A percentile compares a stretch with the other conserved stretches of the same genome.
These are phyloP conservation scores for Talaromyces sp. DNA, from an alignment of 2,329 filamentous ascomycete genomes.

Conservation along the genomic window DNA sequence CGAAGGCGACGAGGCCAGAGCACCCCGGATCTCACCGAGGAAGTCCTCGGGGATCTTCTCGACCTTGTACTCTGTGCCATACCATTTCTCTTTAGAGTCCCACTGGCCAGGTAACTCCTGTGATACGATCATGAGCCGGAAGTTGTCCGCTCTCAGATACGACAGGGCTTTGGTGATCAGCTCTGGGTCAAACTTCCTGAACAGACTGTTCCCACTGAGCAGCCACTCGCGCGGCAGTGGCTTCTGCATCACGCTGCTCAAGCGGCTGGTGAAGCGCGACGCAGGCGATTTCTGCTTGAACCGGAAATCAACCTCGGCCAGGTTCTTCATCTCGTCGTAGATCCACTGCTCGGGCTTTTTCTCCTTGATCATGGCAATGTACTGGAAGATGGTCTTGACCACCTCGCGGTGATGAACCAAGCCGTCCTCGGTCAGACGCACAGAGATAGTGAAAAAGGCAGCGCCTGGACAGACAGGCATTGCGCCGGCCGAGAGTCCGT, in stretches of 20 bases:
- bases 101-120: constrained; percentile 78
- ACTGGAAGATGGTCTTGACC: constrained; percentile 80
- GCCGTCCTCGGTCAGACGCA: constrained; percentile 79
- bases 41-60: constrained; percentile 75
- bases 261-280: constrained; percentile 78
- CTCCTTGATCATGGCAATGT: constrained; percentile 79
- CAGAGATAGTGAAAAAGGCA: constrained; percentile 70
- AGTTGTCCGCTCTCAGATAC: constrained; percentile 78
- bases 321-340: constrained; percentile 81
- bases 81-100: constrained; percentile 92
- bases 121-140: constrained; percentile 76
- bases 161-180: constrained; percentile 68
- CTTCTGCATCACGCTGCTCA: constrained; percentile 86
- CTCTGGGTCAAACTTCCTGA: constrained; percentile 75
- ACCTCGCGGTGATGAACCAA: constrained; percentile 77
- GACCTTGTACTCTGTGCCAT: constrained; percentile 86
- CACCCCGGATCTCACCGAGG: constrained; percentile 62
- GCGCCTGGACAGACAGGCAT: constrained; percentile 73
- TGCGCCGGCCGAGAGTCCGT: constrained; percentile 70
- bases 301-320: constrained; percentile 89
- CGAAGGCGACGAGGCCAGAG: constrained; percentile 51
- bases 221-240: constrained; percentile 81
- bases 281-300: constrained; percentile 91
- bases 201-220: constrained; percentile 68
- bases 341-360: constrained; percentile 84